Conservation (phyloP, 1,139 yeast genomes). For the Diutina scorzettiae region DNA sequence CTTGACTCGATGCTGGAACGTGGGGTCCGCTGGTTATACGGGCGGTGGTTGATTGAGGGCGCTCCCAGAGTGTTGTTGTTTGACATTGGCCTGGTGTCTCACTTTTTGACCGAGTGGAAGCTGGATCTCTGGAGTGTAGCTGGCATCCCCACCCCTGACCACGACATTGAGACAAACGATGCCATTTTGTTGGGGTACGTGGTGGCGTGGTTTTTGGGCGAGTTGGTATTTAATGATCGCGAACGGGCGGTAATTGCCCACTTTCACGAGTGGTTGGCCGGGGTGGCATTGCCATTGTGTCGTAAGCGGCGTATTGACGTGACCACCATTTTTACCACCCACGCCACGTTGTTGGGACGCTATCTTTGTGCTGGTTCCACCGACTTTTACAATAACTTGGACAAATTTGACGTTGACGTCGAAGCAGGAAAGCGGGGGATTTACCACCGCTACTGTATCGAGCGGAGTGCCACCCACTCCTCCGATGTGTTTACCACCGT, state of each 20-base stretch:
- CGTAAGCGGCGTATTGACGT: constrained; percentile 86
- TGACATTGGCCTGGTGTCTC: constrained; percentile 67
- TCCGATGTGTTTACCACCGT: constrained; percentile 98
- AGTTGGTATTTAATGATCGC: constrained; percentile 69
- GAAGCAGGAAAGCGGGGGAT: constrained; percentile 98
- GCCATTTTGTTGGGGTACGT: constrained; percentile 87
- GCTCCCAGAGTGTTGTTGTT: constrained; percentile 88
- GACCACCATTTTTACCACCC: constrained; percentile 93
- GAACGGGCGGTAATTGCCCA: constrained; percentile 87
- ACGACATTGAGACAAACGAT: constrained; percentile 80
- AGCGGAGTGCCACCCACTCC: constrained; percentile 90
- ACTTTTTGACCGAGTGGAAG: constrained; percentile 82
- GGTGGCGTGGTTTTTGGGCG: constrained; percentile 97
- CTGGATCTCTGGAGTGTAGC: constrained; percentile 84
- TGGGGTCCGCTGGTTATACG: constrained; percentile 78
- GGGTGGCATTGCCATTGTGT: constrained; percentile 88
- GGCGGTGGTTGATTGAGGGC: constrained; percentile 96
- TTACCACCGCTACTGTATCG: constrained; percentile 93
- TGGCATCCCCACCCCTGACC: constrained; percentile 88
- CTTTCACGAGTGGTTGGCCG: constrained; percentile 98
- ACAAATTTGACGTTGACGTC: constrained; percentile 87
- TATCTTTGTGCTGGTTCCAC: constrained; percentile 94
- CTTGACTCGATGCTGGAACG: constrained; percentile 65
- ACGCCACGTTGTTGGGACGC: constrained; percentile 90
- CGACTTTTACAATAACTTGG: constrained; percentile 87